Conservation (phyloP, 1,284 basidiomycete genomes). For the Leccinum griseonigrum region DNA sequence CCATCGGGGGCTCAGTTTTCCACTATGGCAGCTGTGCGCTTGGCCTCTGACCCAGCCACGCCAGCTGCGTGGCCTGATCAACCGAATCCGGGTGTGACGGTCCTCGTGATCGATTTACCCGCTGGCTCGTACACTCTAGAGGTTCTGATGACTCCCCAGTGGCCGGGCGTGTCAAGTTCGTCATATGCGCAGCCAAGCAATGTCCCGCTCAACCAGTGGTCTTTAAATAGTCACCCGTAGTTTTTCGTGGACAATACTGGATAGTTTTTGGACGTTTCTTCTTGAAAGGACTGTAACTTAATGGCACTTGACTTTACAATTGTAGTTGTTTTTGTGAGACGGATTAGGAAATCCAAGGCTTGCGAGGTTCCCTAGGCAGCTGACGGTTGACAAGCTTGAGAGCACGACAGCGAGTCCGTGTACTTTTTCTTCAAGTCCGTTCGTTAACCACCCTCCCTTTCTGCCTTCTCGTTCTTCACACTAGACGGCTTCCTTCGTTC, state of each 20-base stretch:
- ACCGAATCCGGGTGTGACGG: conserved; percentile 75
- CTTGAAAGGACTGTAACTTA: conserved; percentile 8
- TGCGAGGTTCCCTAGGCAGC: conserved; percentile 15
- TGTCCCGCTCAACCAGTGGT: conserved; percentile 63
- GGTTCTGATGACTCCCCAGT: conserved; percentile 85
- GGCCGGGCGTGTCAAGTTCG: conserved; percentile 58
- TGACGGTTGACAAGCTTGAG: conserved; percentile 22
- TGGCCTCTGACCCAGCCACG: conserved; percentile 61
- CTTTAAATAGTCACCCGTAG: conserved; percentile 59
- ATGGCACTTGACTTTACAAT: background rate
- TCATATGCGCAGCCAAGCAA: conserved; percentile 52
- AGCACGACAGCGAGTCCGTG: background rate
- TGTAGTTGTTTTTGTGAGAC: background rate
- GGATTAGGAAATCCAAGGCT: conserved; percentile 18
- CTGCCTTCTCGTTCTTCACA: background rate
- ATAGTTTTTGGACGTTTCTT: conserved; percentile 7
- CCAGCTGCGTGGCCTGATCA: conserved; percentile 61
- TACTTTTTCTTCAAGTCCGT: conserved; percentile 15
- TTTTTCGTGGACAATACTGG: conserved; percentile 1
- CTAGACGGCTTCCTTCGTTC: background rate
- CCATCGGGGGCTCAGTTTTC: conserved; percentile 59
- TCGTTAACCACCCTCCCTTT: conserved; percentile 18
- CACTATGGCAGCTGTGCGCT: conserved; percentile 48
- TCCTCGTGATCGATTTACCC: conserved; percentile 73
- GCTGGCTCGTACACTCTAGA: conserved; percentile 73